phyloP scores from a whole-genome alignment of 2,329 filamentous ascomycete genomes.

The Colletotrichum sp. region DNA sequence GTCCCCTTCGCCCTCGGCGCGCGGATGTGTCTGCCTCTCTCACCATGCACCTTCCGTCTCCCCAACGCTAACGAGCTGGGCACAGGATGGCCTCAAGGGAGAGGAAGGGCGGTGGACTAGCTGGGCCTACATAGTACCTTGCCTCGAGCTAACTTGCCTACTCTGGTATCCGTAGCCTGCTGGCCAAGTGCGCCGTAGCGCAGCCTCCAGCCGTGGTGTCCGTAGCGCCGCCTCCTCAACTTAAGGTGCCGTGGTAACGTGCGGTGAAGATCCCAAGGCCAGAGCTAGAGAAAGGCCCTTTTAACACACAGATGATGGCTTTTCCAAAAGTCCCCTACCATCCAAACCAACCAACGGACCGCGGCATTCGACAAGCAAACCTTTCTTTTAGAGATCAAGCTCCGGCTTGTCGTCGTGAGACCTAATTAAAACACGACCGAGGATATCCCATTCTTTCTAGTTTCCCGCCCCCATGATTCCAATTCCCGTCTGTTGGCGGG shows the following conservation, averaged over 20 bases:
- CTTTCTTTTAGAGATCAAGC: not conserved
- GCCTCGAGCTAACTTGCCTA: not conserved
- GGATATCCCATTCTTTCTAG: not conserved
- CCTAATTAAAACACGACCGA: not conserved
- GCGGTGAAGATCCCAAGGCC: not conserved
- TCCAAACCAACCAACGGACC: not conserved
- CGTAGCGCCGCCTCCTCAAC: not conserved
- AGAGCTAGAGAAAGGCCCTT: not conserved
- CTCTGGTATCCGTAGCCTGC: not conserved
- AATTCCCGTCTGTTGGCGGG: not conserved
- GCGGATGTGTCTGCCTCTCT: not conserved
- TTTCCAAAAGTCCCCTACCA: slow-evolving; percentile 15
- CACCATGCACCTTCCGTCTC: not conserved
- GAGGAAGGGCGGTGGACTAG: slow-evolving; percentile 11
- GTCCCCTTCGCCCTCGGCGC: not conserved
- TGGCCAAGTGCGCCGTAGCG: not conserved
- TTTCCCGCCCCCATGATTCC: not conserved
- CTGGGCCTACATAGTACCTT: not conserved
- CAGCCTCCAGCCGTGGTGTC: not conserved
- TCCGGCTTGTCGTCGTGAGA: not conserved
- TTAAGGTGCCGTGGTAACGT: not conserved
- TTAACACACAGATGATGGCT: not conserved
- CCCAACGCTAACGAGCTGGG: not conserved
- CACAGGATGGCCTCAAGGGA: not conserved
- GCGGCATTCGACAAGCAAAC: not conserved